phyloP scores from a whole-genome alignment of 352 stramenopile genomes.

The Phytophthora nicotianae region DNA sequence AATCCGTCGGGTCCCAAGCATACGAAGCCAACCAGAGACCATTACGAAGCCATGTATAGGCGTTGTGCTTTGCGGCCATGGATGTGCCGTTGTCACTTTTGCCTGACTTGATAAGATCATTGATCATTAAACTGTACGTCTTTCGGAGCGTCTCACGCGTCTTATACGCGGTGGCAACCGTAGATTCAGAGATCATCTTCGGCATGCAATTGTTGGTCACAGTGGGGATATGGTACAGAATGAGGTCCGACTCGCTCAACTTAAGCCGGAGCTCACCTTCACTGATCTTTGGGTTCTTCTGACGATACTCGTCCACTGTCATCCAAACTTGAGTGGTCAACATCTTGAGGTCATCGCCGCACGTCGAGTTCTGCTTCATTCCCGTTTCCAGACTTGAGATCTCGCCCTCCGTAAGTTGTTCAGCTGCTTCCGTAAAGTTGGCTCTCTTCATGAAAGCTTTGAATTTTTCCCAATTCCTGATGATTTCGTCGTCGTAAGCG shows the following conservation, averaged over 20 bases:
- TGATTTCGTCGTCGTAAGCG: conserved; percentile 34
- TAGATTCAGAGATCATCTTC: conserved; percentile 31
- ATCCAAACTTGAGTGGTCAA: conserved; percentile 43
- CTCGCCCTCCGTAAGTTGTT: conserved; percentile 33
- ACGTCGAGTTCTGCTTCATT: conserved; percentile 45
- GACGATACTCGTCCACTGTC: conserved; percentile 40
- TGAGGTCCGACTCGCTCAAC: conserved; percentile 46
- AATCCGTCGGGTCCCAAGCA: conserved; percentile 48
- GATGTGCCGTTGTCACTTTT: conserved; percentile 41
- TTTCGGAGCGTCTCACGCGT: conserved; percentile 31
- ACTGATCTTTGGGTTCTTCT: conserved; percentile 24
- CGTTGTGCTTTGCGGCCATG: conserved; percentile 32
- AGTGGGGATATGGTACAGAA: conserved; percentile 53
- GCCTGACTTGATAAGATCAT: conserved; percentile 50
- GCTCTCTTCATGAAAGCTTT: conserved; percentile 33
- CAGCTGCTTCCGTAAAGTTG: conserved; percentile 31
- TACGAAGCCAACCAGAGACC: conserved; percentile 45
- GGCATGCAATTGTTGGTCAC: conserved; percentile 51
- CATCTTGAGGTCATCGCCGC: conserved; percentile 40
- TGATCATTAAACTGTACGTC: conserved; percentile 51
- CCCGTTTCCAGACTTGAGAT: conserved; percentile 32
- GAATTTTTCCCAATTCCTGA: conserved; percentile 36
- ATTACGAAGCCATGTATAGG: conserved; percentile 30
- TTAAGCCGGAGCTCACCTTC: conserved; percentile 42
- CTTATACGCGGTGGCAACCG: conserved; percentile 24